A percentile compares a stretch with the other conserved stretches of the same genome.
phyloP scores from a whole-genome alignment of 441 rosid species.

The Populus hybrid region DNA sequence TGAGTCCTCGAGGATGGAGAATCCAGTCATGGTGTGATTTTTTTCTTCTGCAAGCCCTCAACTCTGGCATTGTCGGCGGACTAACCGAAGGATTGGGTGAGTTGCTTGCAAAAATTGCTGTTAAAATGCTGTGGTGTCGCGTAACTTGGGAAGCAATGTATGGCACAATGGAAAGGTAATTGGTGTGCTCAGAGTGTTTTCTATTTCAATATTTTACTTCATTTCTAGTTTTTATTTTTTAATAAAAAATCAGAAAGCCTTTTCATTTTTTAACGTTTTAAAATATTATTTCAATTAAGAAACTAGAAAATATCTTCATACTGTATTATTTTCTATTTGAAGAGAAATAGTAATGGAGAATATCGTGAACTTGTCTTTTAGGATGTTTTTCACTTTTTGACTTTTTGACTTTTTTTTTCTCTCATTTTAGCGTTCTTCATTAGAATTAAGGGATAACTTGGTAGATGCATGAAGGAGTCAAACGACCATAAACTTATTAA shows the following conservation, averaged over 20 bases:
- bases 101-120: not conserved
- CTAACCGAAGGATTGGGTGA: too few species aligned
- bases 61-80: not conserved
- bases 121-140: not conserved
- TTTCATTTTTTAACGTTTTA: not conserved
- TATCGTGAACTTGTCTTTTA: not conserved
- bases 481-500: too few species aligned
- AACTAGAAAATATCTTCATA: too few species aligned
- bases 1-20: too few species aligned
- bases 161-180: not conserved
- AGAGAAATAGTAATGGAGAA: not conserved
- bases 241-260: not conserved
- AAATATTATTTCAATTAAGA: not conserved
- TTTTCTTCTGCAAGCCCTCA: not conserved
- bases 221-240: not conserved
- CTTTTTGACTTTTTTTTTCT: too few species aligned
- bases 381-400: not conserved
- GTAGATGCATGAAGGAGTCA: too few species aligned
- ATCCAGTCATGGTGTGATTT: too few species aligned
- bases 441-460: too few species aligned
- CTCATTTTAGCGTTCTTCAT: too few species aligned
- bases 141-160: not conserved
- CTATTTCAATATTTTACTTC: not conserved
- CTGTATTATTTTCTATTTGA: not conserved
- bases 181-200: not conserved